Evolutionary conservation across 306 rosid genomes (phyloP).

Genomic region (Lupinus albus): DNA sequence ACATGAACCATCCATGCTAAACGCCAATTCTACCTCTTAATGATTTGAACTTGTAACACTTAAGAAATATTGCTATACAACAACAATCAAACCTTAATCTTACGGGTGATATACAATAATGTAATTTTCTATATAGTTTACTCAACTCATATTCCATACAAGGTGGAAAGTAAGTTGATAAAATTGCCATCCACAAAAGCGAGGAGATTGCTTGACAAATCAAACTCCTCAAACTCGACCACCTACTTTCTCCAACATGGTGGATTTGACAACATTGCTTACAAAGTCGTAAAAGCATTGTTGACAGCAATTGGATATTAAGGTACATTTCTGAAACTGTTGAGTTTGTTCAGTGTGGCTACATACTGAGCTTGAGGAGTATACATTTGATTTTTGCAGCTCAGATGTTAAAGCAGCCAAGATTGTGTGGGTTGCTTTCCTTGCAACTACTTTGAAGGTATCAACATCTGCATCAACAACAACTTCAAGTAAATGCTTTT

Average conservation of each 20-base stretch:
- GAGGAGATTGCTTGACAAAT: neutral
- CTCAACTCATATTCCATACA: no score
- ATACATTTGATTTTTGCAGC: constrained; percentile 35
- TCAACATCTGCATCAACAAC: constrained; percentile 50
- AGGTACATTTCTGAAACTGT: constrained; percentile 45
- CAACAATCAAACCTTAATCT: no score
- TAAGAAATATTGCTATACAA: no score
- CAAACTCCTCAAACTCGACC: constrained; percentile 36
- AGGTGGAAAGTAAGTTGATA: no score
- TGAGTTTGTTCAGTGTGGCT: constrained; percentile 44
- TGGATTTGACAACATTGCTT: constrained; percentile 53
- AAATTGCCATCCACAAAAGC: neutral
- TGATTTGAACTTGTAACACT: no score
- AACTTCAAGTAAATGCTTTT: constrained; percentile 19
- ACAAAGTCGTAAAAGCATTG: constrained; percentile 63
- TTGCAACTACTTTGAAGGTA: constrained; percentile 63
- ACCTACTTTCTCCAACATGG: constrained; percentile 47
- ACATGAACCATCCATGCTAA: no score
- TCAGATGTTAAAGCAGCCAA: constrained; percentile 65
- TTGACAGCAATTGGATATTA: constrained; percentile 63
- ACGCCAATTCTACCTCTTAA: neutral
- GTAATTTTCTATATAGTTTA: no score
- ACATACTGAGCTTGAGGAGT: constrained; percentile 49
- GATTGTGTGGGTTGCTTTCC: constrained; percentile 70
- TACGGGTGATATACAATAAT: no score